Evolutionary conservation across 2,329 filamentous ascomycete species (phyloP).

Genomic region (Verticillium zaregamsianum): DNA sequence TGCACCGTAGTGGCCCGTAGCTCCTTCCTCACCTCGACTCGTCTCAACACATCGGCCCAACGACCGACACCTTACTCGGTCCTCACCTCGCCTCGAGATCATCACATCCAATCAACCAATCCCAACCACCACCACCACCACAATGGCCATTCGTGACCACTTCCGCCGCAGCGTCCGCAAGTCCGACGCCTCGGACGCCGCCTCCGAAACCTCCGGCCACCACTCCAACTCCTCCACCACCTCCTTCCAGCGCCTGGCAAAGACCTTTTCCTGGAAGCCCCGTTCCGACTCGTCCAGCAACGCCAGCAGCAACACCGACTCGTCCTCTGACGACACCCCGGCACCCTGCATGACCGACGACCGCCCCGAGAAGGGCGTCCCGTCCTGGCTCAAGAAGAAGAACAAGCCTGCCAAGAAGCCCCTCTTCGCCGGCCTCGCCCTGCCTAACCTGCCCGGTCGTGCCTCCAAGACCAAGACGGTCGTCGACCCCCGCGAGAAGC

Average conservation of each 20-base stretch:
- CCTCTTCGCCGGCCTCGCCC: slow-evolving; percentile 8
- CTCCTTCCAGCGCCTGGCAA: slow-evolving; percentile 12
- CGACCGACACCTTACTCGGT: background rate
- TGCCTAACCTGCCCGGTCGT: background rate
- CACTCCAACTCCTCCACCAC: slow-evolving; percentile 18
- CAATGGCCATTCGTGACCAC: slow-evolving; percentile 38
- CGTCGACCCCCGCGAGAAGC: slow-evolving; percentile 39
- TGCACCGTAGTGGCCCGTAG: background rate
- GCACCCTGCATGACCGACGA: background rate
- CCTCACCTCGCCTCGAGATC: background rate
- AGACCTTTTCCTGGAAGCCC: slow-evolving; percentile 11
- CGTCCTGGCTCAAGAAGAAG: slow-evolving; percentile 10
- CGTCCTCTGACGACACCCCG: background rate
- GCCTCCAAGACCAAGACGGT: slow-evolving; percentile 14
- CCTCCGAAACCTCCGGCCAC: slow-evolving; percentile 13
- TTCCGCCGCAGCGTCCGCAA: slow-evolving; percentile 32
- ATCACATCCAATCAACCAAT: background rate
- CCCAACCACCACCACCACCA: slow-evolving; percentile 4
- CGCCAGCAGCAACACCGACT: slow-evolving; percentile 18
- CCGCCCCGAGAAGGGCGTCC: slow-evolving; percentile 3
- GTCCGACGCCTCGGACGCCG: slow-evolving; percentile 28
- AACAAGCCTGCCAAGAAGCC: slow-evolving; percentile 21
- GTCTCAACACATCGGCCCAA: too few relatives aligned
- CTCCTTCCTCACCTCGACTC: background rate
- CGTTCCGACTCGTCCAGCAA: slow-evolving; percentile 18